Percentiles rank a stretch among this genome's conserved stretches.
phyloP scores from a whole-genome alignment of 2,329 filamentous ascomycete species.

The Trichophyton simii region DNA sequence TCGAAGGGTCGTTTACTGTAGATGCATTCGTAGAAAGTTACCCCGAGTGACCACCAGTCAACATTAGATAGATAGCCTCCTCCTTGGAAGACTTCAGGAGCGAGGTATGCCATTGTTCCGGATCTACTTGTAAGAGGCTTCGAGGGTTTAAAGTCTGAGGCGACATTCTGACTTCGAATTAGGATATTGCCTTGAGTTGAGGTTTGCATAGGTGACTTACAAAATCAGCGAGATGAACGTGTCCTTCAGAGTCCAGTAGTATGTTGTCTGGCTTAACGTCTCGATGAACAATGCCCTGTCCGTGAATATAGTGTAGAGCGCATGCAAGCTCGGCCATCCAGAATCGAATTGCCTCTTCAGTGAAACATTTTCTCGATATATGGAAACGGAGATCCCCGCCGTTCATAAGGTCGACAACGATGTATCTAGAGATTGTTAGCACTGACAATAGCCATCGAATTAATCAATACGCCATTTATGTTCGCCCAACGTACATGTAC shows the following conservation, averaged over 20 bases:
- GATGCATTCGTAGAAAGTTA: constrained; percentile 98
- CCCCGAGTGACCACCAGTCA: constrained; percentile 97
- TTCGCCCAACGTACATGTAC: constrained; percentile 62
- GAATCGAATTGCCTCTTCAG: constrained; percentile 89
- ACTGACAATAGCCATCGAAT: neutral
- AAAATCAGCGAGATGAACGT: constrained; percentile 96
- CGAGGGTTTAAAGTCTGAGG: constrained; percentile 76
- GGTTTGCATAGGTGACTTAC: constrained; percentile 41
- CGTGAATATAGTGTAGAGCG: constrained; percentile 74
- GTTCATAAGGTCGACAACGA: constrained; percentile 96
- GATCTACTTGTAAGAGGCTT: constrained; percentile 88
- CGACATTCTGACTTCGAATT: constrained; percentile 60
- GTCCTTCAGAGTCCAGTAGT: constrained; percentile 72
- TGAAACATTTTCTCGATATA: constrained; percentile 95
- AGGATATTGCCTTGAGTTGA: constrained; percentile 5
- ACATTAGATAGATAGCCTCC: constrained; percentile 80
- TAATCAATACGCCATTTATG: neutral
- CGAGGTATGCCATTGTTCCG: constrained; percentile 86
- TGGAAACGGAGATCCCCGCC: constrained; percentile 94
- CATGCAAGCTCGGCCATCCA: constrained; percentile 94
- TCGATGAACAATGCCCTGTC: constrained; percentile 76
- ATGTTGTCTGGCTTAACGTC: constrained; percentile 92
- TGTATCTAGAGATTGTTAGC: constrained; percentile 47
- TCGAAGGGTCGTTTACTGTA: constrained; percentile 98
- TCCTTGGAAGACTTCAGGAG: constrained; percentile 86